These are phyloP conservation scores for Wickerhamiella kazuoi DNA, from an alignment of 805 yeast species.

Conservation along the genomic window DNA sequence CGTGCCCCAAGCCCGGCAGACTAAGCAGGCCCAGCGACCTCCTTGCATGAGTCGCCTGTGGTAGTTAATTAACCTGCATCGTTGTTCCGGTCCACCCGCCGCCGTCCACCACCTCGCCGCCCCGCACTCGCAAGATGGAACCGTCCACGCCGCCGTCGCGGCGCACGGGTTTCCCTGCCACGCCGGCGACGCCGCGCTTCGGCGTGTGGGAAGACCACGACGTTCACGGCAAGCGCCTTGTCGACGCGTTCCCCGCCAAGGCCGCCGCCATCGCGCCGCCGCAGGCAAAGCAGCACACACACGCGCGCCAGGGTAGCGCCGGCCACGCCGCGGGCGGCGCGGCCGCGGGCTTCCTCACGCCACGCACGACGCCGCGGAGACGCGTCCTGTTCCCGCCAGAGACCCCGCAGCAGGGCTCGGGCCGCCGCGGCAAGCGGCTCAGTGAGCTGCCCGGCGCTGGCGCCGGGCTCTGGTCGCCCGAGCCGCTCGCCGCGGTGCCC, in stretches of 20 bases:
- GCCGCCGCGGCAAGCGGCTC: conserved; percentile 10
- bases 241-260: conserved; percentile 1
- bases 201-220: conserved; percentile 14
- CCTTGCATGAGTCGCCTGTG: too few species aligned
- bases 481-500: too few species aligned
- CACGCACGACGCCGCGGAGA: conserved; percentile 8
- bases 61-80: too few species aligned
- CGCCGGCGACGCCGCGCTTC: conserved; percentile 16
- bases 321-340: conserved; percentile 3
- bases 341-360: conserved; percentile 3
- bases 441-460: neutral
- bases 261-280: neutral
- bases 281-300: conserved; percentile 4
- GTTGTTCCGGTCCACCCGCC: too few species aligned
- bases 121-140: conserved; percentile 9
- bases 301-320: conserved; percentile 6
- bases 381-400: conserved; percentile 13
- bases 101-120: too few species aligned
- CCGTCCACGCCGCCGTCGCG: conserved; percentile 15
- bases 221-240: neutral
- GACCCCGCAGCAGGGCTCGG: conserved; percentile 14
- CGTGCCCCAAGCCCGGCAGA: too few species aligned
- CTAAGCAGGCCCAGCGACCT: too few species aligned
- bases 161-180: conserved; percentile 9
- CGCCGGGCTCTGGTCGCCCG: neutral